Percentiles rank a stretch among this genome's conserved stretches.
phyloP scores from a whole-genome alignment of 345 rosid genomes.

The Euphorbia lathyris region DNA sequence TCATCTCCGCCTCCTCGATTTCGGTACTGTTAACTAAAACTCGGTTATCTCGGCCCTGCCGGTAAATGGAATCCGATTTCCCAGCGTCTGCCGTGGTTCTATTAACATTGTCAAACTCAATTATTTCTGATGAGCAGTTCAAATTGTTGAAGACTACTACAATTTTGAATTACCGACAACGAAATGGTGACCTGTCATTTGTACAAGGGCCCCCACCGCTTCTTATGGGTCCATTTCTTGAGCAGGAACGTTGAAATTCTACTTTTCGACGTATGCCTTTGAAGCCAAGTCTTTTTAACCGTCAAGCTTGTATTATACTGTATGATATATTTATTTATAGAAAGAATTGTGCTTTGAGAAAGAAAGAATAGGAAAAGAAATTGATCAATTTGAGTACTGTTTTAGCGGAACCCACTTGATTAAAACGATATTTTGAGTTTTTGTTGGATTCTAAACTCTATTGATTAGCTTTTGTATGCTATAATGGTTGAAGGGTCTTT shows the following conservation, averaged over 20 bases:
- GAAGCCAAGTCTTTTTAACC: slow-evolving; percentile 45
- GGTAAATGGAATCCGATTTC: background rate
- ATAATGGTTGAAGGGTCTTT: slow-evolving; percentile 54
- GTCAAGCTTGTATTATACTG: slow-evolving; percentile 18
- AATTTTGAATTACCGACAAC: background rate
- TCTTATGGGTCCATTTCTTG: slow-evolving; percentile 30
- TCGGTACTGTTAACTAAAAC: background rate
- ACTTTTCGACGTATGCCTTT: slow-evolving; percentile 31
- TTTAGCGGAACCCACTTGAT: background rate
- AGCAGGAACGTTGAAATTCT: slow-evolving; percentile 27
- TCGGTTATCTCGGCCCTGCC: background rate
- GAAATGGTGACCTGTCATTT: background rate
- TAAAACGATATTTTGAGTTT: background rate
- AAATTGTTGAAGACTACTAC: background rate
- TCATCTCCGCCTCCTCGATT: background rate
- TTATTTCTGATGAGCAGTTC: background rate
- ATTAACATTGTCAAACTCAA: no score
- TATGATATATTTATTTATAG: background rate
- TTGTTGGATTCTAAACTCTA: background rate
- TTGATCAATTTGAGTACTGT: background rate
- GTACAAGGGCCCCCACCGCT: background rate
- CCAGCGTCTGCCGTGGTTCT: background rate
- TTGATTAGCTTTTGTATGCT: slow-evolving; percentile 17
- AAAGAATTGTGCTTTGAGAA: background rate
- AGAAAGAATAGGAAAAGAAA: background rate